A percentile compares a stretch with the other conserved stretches of the same genome.
These are phyloP conservation scores for Huiozyma naganishii DNA, from an alignment of 805 yeast species.

Conservation along the genomic window DNA sequence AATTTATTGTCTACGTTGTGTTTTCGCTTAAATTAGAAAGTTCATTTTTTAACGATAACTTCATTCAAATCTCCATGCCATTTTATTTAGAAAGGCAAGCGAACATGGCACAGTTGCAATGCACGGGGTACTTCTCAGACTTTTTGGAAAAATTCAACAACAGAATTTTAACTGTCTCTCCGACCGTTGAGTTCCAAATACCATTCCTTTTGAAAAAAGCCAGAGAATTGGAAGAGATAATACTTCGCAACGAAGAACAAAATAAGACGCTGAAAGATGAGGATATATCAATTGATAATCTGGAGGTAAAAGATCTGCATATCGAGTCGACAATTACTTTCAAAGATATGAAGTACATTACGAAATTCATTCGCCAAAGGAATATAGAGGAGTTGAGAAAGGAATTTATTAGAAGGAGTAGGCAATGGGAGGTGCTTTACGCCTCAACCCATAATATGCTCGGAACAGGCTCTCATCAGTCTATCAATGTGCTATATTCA, in stretches of 20 bases:
- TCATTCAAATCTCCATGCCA: constrained; percentile 39
- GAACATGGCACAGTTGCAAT: constrained; percentile 9
- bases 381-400: constrained; percentile 25
- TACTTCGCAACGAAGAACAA: constrained; percentile 19
- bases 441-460: constrained; percentile 43
- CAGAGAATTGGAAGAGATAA: constrained; percentile 38
- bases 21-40: constrained; percentile 75
- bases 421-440: constrained; percentile 62
- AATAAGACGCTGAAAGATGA: constrained; percentile 21
- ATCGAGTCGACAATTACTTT: constrained; percentile 24
- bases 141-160: constrained; percentile 33
- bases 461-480: constrained; percentile 69
- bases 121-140: constrained; percentile 27
- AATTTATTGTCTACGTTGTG: constrained; percentile 69
- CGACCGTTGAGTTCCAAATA: constrained; percentile 62
- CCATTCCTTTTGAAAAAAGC: constrained; percentile 55
- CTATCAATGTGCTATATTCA: constrained; percentile 66
- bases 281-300: constrained; percentile 5
- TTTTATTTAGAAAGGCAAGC: constrained; percentile 22
- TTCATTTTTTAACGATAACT: constrained; percentile 58
- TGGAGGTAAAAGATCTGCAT: constrained; percentile 12
- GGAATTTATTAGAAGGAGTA: constrained; percentile 26
- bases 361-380: constrained; percentile 24
- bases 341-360: constrained; percentile 25
- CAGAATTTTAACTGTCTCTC: constrained; percentile 71